These are phyloP conservation scores for Fusarium staphyleae DNA, from an alignment of 2,329 filamentous ascomycete species.

Conservation along the genomic window DNA sequence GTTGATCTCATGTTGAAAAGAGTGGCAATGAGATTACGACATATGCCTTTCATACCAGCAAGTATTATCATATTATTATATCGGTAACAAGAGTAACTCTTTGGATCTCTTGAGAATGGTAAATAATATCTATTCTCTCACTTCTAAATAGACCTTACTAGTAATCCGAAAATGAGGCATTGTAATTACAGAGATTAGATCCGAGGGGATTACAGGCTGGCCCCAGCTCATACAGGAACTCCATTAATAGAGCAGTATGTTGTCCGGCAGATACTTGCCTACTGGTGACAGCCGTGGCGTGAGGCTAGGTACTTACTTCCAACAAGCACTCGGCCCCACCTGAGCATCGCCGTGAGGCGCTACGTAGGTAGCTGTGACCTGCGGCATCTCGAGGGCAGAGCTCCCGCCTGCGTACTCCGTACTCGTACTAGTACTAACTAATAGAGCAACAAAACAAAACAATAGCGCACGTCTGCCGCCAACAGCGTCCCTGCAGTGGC, in stretches of 20 bases:
- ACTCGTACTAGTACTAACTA: too few relatives aligned
- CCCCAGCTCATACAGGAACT: slow-evolving; percentile 5
- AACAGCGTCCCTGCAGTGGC: slow-evolving; percentile 18
- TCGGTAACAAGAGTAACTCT: too few relatives aligned
- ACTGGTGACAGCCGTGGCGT: not conserved
- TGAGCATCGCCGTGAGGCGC: not conserved
- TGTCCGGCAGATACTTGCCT: not conserved
- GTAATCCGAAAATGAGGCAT: slow-evolving; percentile 7
- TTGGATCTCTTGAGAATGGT: too few relatives aligned
- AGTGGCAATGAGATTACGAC: too few relatives aligned
- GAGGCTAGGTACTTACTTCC: not conserved
- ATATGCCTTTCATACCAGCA: too few relatives aligned
- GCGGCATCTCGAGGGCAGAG: not conserved
- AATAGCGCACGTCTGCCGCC: slow-evolving; percentile 29
- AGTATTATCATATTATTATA: too few relatives aligned
- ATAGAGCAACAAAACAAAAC: slow-evolving; percentile 27
- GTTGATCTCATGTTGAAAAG: too few relatives aligned
- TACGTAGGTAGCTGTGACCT: not conserved
- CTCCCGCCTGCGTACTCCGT: too few relatives aligned
- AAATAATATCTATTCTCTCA: too few relatives aligned
- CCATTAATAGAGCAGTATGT: slow-evolving; percentile 2
- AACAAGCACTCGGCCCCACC: not conserved
- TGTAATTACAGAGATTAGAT: slow-evolving; percentile 13
- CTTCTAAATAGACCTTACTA: not conserved
- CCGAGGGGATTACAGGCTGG: slow-evolving; percentile 3